Conservation (phyloP, 129 eudicot genomes). For the carrot (Daucus carota) region DH1_v3.0 NC_030383.2:4352001-4352500, state of each 20-base stretch:
- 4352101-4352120: neutral
- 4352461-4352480: neutral
- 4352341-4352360: constrained; percentile 5
- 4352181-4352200: neutral
- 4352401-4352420: neutral
- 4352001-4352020: too few relatives aligned
- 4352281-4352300: neutral
- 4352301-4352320: neutral
- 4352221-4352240: neutral
- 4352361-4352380: neutral
- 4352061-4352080: too few relatives aligned
- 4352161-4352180: neutral
- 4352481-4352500: neutral
- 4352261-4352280: neutral
- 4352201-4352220: neutral
- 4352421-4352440: neutral
- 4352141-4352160: neutral
- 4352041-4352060: too few relatives aligned
- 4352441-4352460: neutral
- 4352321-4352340: neutral
- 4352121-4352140: neutral
- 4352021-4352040: too few relatives aligned
- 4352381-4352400: neutral
- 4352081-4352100: neutral
- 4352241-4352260: neutral